Base-by-base conservation (phyloP, 2,329 filamentous ascomycete species). In the Aspergillus bombycis region DNA sequence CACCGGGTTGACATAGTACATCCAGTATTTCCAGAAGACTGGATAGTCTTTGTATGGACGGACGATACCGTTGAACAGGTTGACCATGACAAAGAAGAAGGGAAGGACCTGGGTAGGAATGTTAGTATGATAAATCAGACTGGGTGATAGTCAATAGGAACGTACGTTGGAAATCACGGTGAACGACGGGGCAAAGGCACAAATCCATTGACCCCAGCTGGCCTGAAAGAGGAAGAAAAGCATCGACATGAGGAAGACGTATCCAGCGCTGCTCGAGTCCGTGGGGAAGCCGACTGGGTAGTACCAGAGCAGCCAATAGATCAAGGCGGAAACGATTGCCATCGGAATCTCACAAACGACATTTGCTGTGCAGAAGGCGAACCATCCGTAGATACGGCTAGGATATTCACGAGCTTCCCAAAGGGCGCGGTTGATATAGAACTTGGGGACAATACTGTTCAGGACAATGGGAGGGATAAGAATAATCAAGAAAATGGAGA, bases 121-220 rank as follows among this genome's bases (percentile, higher is more conserved):
- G 45, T 59, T 11, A 59, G 45, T 52, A 30, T 52, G 30, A 4
- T 14, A 2, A 34, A 5, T 26, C 23, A 2, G 5, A 12, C 21
- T 34, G 26, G 53, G 50, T 53, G 23, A 32, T 12, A 26, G 7
- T 45, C 62, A 63, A 61, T 12, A 75, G 32, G 21, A 14, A 30
- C 64, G 61, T 62, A 67, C 76, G 72, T 94, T 93, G 50, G 87
- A 88, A 67, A 94, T 92, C 66, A 93, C 90, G 0, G 90, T 92
- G 78, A 93, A 93, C 46, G 84, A 89, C 0, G 91, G 91, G 0
- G 91, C 90, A 76, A 93, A 93, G 0, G 92, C 91, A 66, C 89
- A 91, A 69, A 95, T 92, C 91, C 91, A 94, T 74, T 93, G 91
- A 23, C 90, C 92, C 91, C 89, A 94, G 68, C 83, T 88, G 36